Base-by-base conservation (phyloP, 352 stramenopile genomes). In the Aphanomyces invadans region DNA sequence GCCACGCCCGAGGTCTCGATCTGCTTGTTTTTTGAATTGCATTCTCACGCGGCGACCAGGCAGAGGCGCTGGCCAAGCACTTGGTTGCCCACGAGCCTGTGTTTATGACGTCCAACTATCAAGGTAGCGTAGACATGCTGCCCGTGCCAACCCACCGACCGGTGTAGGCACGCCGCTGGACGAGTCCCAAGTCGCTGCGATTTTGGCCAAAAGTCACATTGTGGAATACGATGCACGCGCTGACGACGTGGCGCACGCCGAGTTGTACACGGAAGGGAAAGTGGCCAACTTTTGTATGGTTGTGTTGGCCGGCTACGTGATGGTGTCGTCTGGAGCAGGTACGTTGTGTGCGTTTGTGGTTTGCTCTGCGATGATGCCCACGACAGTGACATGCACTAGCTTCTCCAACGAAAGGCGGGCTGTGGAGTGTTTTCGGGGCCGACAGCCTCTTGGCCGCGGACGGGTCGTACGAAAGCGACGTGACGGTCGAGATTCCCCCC, bases 11-110 rank as follows among this genome's bases (percentile, higher is more conserved):
- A 65, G 42, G 36, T 42, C 36, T 61, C 3, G 1, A 44, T 61
- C 31, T 61, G 5, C 7, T 11, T 29, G 4, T 7, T 55, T 32
- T 55, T n/a, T n/a, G n/a, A n/a, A n/a, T n/a, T n/a, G n/a, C n/a
- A n/a, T n/a, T n/a, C n/a, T n/a, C n/a, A n/a, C n/a, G n/a, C n/a
- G n/a, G n/a, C n/a, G n/a, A n/a, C n/a, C n/a, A 63, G 55, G 60
- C 60, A 5, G 60, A 67, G n/a, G 60, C 60, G 1, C n/a, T 67
- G 32, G 60, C 60, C 42, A 67, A 67, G 44, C 60, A 67, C 32
- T 57, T 67, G 29, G 32, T 67, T 11, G 26, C 31, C 0, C 36
- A 67, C 49, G 60, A 67, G 10, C 42, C 60, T 12, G 42, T 67
- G 15, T 67, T 67, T 33, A 36, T 44, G 23, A 67, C 60, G 23